phyloP scores from a whole-genome alignment of 164 flowering plant species.

The Hamamelis virginiana region DNA sequence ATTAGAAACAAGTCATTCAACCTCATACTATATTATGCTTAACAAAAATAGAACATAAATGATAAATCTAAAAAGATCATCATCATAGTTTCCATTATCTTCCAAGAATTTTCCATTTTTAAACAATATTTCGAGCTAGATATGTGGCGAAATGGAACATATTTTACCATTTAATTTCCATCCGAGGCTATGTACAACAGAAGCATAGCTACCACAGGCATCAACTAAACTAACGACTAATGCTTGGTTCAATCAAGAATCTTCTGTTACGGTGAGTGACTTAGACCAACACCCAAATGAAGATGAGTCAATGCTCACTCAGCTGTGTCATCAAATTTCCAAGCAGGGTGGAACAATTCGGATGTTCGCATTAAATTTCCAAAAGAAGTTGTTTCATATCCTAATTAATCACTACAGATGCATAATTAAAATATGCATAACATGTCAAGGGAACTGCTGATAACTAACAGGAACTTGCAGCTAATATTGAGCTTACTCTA shows the following conservation, averaged over 20 bases:
- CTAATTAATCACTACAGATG: too few species aligned
- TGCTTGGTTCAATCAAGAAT: too few species aligned
- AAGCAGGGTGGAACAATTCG: too few species aligned
- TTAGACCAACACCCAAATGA: too few species aligned
- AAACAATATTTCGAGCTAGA: neutral
- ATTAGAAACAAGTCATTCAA: neutral
- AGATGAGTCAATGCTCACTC: too few species aligned
- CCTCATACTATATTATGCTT: neutral
- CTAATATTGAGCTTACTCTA: neutral
- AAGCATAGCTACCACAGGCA: too few species aligned
- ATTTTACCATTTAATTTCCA: neutral
- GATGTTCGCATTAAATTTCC: too few species aligned
- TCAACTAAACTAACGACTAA: too few species aligned
- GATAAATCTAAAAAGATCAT: neutral
- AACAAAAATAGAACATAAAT: neutral
- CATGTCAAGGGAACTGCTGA: too few species aligned
- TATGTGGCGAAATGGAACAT: neutral
- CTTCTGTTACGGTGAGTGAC: too few species aligned
- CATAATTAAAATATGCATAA: neutral
- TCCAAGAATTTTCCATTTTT: neutral
- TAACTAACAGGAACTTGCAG: neutral
- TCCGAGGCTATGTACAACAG: neutral
- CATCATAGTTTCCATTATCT: neutral
- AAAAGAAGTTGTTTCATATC: too few species aligned
- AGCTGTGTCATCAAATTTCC: too few species aligned